phyloP scores from a whole-genome alignment of 352 stramenopile genomes.

The Pythium plurisporium region DNA sequence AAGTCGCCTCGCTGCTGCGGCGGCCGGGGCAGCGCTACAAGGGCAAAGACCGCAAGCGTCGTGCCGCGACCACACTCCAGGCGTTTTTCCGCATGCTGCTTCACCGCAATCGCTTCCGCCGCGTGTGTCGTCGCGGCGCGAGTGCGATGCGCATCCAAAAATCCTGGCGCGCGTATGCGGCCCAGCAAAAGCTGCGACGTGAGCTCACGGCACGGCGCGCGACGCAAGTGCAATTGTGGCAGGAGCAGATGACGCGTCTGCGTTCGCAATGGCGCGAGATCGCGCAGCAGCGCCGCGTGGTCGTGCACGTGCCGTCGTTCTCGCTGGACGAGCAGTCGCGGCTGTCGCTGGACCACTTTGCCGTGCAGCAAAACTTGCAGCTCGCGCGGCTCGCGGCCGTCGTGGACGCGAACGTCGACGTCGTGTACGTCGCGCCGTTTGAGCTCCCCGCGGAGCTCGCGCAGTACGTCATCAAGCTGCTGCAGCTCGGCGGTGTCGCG shows the following conservation, averaged over 20 bases:
- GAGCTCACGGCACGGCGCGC: conserved; percentile 33
- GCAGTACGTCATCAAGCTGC: conserved; percentile 82
- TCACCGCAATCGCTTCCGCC: conserved; percentile 36
- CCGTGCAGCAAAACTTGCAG: conserved; percentile 78
- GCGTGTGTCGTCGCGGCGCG: conserved; percentile 31
- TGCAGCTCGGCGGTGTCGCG: conserved; percentile 68
- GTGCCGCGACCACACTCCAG: conserved; percentile 70
- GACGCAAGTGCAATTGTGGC: conserved; percentile 39
- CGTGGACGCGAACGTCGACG: conserved; percentile 68
- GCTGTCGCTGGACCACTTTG: conserved; percentile 62
- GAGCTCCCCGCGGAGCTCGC: conserved; percentile 67
- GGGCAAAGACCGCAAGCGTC: conserved; percentile 57
- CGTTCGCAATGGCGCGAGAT: conserved; percentile 54
- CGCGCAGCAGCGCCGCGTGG: conserved; percentile 39
- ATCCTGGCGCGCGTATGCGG: conserved; percentile 46
- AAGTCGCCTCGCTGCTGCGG: conserved; percentile 60
- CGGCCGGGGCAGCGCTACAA: conserved; percentile 78
- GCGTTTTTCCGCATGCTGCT: conserved; percentile 62
- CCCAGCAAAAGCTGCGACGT: conserved; percentile 35
- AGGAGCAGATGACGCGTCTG: conserved; percentile 40
- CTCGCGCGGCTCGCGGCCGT: conserved; percentile 68
- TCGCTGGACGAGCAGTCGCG: conserved; percentile 66
- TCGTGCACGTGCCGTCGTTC: conserved; percentile 83
- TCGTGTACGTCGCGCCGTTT: conserved; percentile 88
- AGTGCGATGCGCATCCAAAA: conserved; percentile 62